Evolutionary conservation across 2,329 filamentous ascomycete species (phyloP).

Genomic region (Epichloe bromicola): DNA sequence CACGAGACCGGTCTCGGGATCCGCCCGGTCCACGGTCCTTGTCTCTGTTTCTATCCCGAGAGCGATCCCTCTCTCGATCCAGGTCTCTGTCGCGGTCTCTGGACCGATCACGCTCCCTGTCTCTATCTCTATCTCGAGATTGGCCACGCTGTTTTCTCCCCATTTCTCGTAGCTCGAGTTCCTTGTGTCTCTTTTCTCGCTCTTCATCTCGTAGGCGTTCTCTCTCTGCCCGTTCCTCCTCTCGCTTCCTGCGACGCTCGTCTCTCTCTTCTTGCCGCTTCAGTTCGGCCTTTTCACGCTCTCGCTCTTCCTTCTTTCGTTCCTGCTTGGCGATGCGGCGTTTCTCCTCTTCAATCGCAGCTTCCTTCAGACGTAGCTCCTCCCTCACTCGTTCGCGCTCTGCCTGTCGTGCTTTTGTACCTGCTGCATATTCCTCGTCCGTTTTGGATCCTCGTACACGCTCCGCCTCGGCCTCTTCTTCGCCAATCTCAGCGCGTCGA

Average conservation of each 20-base stretch:
- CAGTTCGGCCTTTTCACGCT: constrained; percentile 35
- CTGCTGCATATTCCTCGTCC: constrained; percentile 59
- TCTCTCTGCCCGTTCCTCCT: constrained; percentile 44
- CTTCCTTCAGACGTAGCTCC: constrained; percentile 45
- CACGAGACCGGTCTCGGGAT: constrained; percentile 18
- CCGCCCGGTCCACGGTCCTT: constrained; percentile 17
- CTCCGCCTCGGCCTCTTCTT: constrained; percentile 55
- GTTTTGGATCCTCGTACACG: constrained; percentile 53
- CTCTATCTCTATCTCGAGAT: background rate
- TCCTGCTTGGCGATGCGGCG: constrained; percentile 43
- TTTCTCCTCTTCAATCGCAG: constrained; percentile 49
- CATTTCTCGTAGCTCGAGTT: constrained; percentile 24
- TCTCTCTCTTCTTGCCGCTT: constrained; percentile 38
- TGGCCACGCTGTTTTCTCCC: constrained; percentile 17
- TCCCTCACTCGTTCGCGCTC: constrained; percentile 50
- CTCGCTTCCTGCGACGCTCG: constrained; percentile 34
- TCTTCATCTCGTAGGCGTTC: constrained; percentile 30
- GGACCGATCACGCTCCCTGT: constrained; percentile 12
- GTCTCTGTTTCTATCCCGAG: constrained; percentile 18
- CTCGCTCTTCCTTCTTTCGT: constrained; percentile 35
- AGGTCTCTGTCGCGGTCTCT: constrained; percentile 17
- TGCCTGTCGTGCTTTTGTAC: constrained; percentile 46
- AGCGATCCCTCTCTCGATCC: constrained; percentile 19
- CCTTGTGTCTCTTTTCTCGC: constrained; percentile 26
- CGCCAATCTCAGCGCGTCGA: constrained; percentile 53